Base-by-base conservation (phyloP, 176 grass and related monocot species). In the Thalia dealbata region DNA sequence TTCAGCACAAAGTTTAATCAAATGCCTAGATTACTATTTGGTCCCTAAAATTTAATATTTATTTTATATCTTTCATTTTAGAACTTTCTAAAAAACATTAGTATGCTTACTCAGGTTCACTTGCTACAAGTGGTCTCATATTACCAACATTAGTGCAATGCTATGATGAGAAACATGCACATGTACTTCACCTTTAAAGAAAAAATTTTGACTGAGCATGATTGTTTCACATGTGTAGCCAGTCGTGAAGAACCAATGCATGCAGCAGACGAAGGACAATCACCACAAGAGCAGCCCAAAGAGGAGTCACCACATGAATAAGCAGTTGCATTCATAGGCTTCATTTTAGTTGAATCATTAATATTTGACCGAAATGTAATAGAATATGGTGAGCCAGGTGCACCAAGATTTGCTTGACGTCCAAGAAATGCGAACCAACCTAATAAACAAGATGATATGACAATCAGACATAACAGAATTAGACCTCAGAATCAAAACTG, bases 271-370 rank as follows among this genome's bases (percentile, higher is more conserved):
- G 87, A 90, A 73, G 90, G 95, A 74, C 95, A 99, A 79, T 99
- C 95, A n/a, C 95, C 95, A 52, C 95, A 99, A 43, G 95, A 99
- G 69, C 95, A 99, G 29, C 90, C 95, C 64, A 99, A 76, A 84
- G 95, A 93, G 66, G 85, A 75, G 71, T 99, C 95, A 27, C 85
- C 90, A 73, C 95, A 99, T 74, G 95, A 91, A 92, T 99, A 99
- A 75, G 84, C 73, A 61, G 95, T 93, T 71, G 77, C 76, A 79
- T 99, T 99, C 72, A 99, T 79, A 63, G 95, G 90, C 76, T 81
- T 93, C 80, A 91, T 75, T 64, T 75, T 77, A 84, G 83, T 79
- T 54, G 81, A 82, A 70, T 84, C 74, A 74, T 73, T 77, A 72
- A 71, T 77, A 75, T 93, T 82, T 56, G 85, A 80, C 87, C 78